Evolutionary conservation across 768 basidiomycete species (phyloP).

Genomic region (button mushroom (Agaricus bisporus)): DNA sequence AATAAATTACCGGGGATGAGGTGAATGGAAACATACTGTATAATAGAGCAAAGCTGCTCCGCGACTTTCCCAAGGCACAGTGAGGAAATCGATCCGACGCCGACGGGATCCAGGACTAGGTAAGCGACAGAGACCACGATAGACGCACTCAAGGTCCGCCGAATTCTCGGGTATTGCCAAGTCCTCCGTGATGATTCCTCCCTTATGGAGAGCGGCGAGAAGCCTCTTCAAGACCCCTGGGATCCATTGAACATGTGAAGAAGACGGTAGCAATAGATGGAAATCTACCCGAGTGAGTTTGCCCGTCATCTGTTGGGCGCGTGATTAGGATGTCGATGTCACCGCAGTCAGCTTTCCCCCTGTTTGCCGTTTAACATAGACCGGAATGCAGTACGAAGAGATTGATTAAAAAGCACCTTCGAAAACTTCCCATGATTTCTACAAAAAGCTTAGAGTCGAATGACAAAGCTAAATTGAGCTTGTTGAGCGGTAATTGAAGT

Average conservation of each 20-base stretch:
- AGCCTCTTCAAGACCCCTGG: slow-evolving; percentile 59
- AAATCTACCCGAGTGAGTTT: slow-evolving; percentile 60
- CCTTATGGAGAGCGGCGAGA: slow-evolving; percentile 46
- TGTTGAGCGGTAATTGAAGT: neutral
- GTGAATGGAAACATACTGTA: slow-evolving; percentile 47
- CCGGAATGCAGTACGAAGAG: neutral
- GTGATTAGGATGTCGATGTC: slow-evolving; percentile 92
- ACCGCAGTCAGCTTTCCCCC: slow-evolving; percentile 78
- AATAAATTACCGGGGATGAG: slow-evolving; percentile 1
- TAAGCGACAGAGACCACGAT: slow-evolving; percentile 73
- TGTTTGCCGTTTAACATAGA: slow-evolving; percentile 19
- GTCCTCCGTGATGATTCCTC: slow-evolving; percentile 74
- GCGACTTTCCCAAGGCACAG: slow-evolving; percentile 69
- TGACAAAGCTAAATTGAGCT: slow-evolving; percentile 42
- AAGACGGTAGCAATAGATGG: neutral
- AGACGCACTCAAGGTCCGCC: slow-evolving; percentile 64
- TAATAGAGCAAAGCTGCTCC: slow-evolving; percentile 92
- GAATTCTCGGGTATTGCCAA: slow-evolving; percentile 66
- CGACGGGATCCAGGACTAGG: slow-evolving; percentile 37
- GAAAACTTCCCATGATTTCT: slow-evolving; percentile 89
- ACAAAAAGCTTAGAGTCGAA: slow-evolving; percentile 70
- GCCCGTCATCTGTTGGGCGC: slow-evolving; percentile 63
- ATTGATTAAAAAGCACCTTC: slow-evolving; percentile 42
- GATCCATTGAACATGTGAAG: slow-evolving; percentile 1
- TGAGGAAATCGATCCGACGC: slow-evolving; percentile 83